Conservation (phyloP, 352 stramenopile species). For the Blastocystis sp. region DNA sequence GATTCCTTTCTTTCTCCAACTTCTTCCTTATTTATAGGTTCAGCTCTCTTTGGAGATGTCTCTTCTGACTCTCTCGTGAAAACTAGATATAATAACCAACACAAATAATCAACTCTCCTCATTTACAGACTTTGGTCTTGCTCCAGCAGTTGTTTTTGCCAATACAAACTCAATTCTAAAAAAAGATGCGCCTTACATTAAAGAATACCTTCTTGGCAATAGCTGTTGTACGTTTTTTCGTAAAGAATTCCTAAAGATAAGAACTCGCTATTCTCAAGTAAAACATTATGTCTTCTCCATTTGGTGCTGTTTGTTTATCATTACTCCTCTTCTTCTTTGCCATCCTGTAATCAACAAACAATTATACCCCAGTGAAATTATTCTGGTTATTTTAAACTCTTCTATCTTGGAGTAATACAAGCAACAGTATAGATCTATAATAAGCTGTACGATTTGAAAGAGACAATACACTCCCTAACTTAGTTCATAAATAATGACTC, state of each 20-base stretch:
- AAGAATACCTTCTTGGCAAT: neutral
- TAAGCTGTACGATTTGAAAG: too few relatives aligned
- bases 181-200: neutral
- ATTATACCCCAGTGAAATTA: neutral
- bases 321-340: neutral
- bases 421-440: neutral
- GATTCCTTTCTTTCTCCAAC: neutral
- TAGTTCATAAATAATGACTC: too few relatives aligned
- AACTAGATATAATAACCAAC: neutral
- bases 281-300: slow-evolving; percentile 12
- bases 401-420: neutral
- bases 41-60: neutral
- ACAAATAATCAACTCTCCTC: neutral
- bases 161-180: slow-evolving; percentile 56
- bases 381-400: neutral
- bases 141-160: slow-evolving; percentile 14
- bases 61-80: neutral
- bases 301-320: neutral
- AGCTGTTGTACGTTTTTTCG: slow-evolving; percentile 40
- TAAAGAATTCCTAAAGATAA: neutral
- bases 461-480: too few relatives aligned
- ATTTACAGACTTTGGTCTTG: slow-evolving; percentile 32
- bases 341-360: slow-evolving; percentile 40
- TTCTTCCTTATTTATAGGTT: neutral
- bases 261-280: neutral